phyloP scores from a whole-genome alignment of 2,329 filamentous ascomycete genomes.

The Botrytis medusae region DNA sequence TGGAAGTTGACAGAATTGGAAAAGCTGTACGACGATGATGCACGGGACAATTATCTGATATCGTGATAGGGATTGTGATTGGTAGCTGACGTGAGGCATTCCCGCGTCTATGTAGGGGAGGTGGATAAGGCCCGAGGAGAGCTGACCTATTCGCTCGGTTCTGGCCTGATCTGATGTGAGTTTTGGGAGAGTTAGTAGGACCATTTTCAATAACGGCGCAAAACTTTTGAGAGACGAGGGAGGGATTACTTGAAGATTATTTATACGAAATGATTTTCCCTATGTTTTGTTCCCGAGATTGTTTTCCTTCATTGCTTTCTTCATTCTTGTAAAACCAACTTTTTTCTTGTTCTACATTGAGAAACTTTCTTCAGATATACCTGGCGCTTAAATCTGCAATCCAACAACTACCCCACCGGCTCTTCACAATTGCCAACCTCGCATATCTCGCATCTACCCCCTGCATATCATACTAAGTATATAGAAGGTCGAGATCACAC shows the following conservation, averaged over 20 bases:
- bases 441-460: conserved; percentile 3
- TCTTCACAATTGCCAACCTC: not conserved
- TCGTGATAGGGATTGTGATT: conserved; percentile 14
- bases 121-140: not conserved
- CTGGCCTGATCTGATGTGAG: conserved; percentile 6
- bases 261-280: conserved; percentile 14
- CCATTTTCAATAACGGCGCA: not conserved
- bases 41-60: not conserved
- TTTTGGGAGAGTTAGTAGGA: not conserved
- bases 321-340: not conserved
- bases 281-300: not conserved
- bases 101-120: conserved; percentile 3
- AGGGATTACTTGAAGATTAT: not conserved
- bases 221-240: not conserved
- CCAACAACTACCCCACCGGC: not conserved
- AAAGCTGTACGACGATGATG: not conserved
- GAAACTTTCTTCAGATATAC: not conserved
- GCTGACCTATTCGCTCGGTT: conserved; percentile 10
- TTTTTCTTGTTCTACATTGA: not conserved
- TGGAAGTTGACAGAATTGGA: not conserved
- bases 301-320: not conserved
- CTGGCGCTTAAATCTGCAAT: conserved; percentile 6
- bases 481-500: not conserved
- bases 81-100: conserved; percentile 19
- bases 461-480: conserved; percentile 1